Conservation (phyloP, 2,329 filamentous ascomycete species). For the Colletotrichum sp. region DNA sequence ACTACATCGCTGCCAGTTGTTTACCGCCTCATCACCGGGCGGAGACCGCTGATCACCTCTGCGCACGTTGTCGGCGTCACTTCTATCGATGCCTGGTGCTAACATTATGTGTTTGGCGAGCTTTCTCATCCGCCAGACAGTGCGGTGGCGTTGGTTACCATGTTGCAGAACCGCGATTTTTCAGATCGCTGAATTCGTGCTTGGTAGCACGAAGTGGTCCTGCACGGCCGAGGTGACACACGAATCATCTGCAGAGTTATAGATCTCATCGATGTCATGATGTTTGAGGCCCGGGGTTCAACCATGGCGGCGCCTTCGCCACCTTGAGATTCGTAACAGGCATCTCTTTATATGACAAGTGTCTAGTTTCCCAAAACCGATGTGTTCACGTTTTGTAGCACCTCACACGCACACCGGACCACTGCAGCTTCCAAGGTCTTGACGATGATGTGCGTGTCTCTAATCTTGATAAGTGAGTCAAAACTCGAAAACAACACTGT, state of each 20-base stretch:
- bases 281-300: neutral
- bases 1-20: neutral
- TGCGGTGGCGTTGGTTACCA: neutral
- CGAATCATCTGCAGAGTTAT: neutral
- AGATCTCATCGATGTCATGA: neutral
- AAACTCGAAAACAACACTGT: neutral
- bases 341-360: neutral
- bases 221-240: neutral
- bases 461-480: neutral
- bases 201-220: neutral
- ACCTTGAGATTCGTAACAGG: neutral
- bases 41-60: neutral
- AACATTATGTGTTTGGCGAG: neutral
- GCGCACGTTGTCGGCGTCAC: neutral
- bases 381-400: neutral
- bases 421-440: neutral
- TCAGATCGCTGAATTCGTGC: neutral
- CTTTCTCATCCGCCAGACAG: neutral
- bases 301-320: neutral
- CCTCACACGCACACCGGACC: neutral
- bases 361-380: neutral
- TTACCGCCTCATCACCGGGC: neutral
- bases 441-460: neutral
- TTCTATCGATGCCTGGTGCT: neutral
- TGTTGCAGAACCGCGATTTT: neutral